Conservation (phyloP, 1,284 basidiomycete genomes). For the Ustilago cynodontis region DNA sequence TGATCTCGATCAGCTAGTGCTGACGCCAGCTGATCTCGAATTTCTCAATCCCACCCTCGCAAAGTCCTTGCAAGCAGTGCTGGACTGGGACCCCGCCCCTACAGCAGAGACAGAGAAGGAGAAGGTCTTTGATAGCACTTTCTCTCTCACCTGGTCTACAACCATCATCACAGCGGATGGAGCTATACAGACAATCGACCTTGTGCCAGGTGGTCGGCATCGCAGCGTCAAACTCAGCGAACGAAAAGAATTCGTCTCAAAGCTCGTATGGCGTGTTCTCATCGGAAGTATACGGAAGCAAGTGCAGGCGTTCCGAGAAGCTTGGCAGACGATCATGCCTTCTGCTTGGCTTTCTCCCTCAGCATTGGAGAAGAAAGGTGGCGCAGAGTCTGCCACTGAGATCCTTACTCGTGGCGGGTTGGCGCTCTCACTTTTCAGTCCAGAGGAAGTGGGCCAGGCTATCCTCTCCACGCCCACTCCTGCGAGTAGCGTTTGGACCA, state of each 20-base stretch:
- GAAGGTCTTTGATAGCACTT: constrained; percentile 31
- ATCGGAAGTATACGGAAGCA: constrained; percentile 30
- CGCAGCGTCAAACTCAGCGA: constrained; percentile 29
- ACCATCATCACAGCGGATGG: constrained; percentile 15
- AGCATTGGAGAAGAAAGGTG: background rate
- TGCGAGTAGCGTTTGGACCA: background rate
- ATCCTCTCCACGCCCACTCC: constrained; percentile 25
- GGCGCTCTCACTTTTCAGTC: constrained; percentile 33
- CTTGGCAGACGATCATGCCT: constrained; percentile 39
- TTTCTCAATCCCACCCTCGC: constrained; percentile 39
- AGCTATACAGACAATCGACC: constrained; percentile 28
- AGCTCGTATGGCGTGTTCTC: constrained; percentile 35
- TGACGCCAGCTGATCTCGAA: constrained; percentile 37
- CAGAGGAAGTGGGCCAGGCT: constrained; percentile 23
- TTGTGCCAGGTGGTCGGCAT: constrained; percentile 45
- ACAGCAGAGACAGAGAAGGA: constrained; percentile 9
- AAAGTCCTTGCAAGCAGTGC: constrained; percentile 31
- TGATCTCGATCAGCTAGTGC: constrained; percentile 1
- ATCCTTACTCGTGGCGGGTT: constrained; percentile 34
- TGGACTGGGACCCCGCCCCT: constrained; percentile 25
- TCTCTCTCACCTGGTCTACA: constrained; percentile 48
- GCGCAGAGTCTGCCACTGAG: constrained; percentile 23
- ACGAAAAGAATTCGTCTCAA: constrained; percentile 28
- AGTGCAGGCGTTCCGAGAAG: constrained; percentile 30
- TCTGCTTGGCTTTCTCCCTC: constrained; percentile 8